Conservation (phyloP, 306 rosid genomes). For the Trifolium subterraneum region DNA sequence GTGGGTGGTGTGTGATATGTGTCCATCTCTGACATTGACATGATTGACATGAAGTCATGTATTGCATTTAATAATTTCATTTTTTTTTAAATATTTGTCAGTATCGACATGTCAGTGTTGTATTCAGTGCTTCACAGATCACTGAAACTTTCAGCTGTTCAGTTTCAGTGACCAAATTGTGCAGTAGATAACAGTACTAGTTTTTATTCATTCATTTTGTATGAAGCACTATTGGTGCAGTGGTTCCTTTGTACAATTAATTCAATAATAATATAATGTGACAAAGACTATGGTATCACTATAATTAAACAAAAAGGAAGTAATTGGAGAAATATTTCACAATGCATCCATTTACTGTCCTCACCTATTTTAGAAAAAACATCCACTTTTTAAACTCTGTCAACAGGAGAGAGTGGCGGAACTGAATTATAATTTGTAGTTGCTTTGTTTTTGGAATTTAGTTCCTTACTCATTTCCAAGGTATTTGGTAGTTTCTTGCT, state of each 20-base stretch:
- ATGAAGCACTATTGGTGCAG: conserved; percentile 41
- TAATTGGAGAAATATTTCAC: conserved; percentile 24
- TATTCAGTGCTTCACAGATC: not conserved
- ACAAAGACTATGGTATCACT: conserved; percentile 11
- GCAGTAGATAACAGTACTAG: conserved; percentile 2
- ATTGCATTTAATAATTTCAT: too few relatives aligned
- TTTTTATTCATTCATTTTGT: conserved; percentile 44
- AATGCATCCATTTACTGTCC: conserved; percentile 25
- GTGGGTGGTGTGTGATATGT: too few relatives aligned
- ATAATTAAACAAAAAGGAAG: conserved; percentile 5
- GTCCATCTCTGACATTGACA: too few relatives aligned
- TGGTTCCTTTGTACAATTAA: conserved; percentile 47
- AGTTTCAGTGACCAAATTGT: not conserved
- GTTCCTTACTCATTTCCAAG: conserved; percentile 46
- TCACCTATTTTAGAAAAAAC: conserved; percentile 34
- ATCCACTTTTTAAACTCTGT: conserved; percentile 65
- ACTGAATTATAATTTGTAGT: conserved; percentile 61
- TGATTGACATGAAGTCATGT: too few relatives aligned
- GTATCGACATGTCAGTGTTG: too few relatives aligned
- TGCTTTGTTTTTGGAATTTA: conserved; percentile 47
- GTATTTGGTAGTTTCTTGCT: conserved; percentile 53
- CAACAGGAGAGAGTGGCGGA: conserved; percentile 91
- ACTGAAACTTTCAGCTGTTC: conserved; percentile 12
- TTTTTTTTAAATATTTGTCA: too few relatives aligned
- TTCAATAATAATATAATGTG: conserved; percentile 32